These are phyloP conservation scores for Grammothele lineata DNA, from an alignment of 768 basidiomycete species.

Conservation along the genomic window DNA sequence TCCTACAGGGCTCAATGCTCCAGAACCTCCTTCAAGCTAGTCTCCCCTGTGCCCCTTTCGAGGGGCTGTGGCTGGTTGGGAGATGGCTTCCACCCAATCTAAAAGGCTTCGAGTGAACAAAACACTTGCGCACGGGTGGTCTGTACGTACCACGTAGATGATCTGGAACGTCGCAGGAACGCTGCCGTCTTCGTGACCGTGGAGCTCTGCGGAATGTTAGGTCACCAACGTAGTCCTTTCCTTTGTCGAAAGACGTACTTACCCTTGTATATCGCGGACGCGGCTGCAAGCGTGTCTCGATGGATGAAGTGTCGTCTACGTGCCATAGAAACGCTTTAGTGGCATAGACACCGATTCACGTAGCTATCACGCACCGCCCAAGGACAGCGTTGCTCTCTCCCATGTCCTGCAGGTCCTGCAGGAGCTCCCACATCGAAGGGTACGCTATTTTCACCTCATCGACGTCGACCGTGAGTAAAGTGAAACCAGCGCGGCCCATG, in stretches of 20 bases:
- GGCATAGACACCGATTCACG: no score
- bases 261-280: constrained; percentile 94
- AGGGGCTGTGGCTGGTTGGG: constrained; percentile 63
- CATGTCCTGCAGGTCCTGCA: constrained; percentile 94
- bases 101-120: not conserved
- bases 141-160: constrained; percentile 75
- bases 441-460: constrained; percentile 91
- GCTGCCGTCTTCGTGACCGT: constrained; percentile 78
- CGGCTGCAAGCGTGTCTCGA: constrained; percentile 86
- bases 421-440: constrained; percentile 93
- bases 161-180: constrained; percentile 96
- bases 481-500: constrained; percentile 89
- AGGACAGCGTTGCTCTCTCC: constrained; percentile 92
- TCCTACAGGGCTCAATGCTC: no score
- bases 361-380: constrained; percentile 52
- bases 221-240: no score
- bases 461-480: constrained; percentile 88
- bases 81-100: constrained; percentile 86
- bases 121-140: no score
- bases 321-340: no score
- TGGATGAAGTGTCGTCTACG: constrained; percentile 62
- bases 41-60: constrained; percentile 56
- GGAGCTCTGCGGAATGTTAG: constrained; percentile 56
- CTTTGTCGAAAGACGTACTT: constrained; percentile 3
- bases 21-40: constrained; percentile 59